phyloP scores from a whole-genome alignment of 345 rosid species.

The Clarkia xantiana region DNA sequence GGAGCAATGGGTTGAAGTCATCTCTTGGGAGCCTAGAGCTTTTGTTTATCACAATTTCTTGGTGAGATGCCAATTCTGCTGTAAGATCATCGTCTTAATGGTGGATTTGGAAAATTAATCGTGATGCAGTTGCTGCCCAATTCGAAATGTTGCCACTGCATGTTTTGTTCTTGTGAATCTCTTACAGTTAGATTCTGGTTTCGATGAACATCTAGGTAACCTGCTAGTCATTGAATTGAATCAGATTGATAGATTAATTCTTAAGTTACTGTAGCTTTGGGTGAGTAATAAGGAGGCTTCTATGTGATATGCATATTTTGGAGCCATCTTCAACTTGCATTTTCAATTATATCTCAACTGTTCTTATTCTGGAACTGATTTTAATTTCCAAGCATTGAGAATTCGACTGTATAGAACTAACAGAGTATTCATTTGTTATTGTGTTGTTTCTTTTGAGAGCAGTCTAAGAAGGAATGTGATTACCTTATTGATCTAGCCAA shows the following conservation, averaged over 20 bases:
- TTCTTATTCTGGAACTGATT: neutral
- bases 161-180: too few relatives aligned
- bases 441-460: conserved; percentile 12
- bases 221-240: too few relatives aligned
- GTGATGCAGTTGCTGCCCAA: too few relatives aligned
- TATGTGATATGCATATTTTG: neutral
- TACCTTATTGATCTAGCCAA: conserved; percentile 61
- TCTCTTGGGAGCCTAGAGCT: conserved; percentile 95
- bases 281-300: neutral
- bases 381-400: neutral
- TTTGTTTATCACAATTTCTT: conserved; percentile 73
- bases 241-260: neutral
- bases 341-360: neutral
- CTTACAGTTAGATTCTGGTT: too few relatives aligned
- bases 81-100: neutral
- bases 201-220: too few relatives aligned
- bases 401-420: neutral
- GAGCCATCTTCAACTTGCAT: neutral
- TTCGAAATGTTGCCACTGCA: too few relatives aligned
- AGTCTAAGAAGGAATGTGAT: conserved; percentile 71
- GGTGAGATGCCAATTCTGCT: conserved; percentile 26
- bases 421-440: neutral
- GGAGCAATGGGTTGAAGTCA: conserved; percentile 72
- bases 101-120: too few relatives aligned
- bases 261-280: neutral